phyloP scores from a whole-genome alignment of 495 filamentous ascomycete genomes.

The Patellaria atrata region DNA sequence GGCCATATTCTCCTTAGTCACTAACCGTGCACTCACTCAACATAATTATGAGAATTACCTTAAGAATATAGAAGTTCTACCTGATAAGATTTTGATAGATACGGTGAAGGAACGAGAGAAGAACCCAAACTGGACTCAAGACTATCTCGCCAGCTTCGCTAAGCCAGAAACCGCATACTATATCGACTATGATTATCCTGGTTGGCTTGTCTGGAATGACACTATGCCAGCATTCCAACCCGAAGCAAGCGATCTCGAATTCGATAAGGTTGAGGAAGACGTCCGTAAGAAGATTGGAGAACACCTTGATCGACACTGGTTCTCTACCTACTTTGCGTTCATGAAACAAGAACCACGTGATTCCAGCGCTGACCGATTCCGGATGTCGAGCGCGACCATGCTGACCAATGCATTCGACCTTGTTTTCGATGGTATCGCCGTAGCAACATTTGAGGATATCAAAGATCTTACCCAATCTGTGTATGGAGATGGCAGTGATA shows the following conservation, averaged over 20 bases:
- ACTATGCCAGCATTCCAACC: constrained; percentile 63
- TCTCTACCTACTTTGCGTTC: constrained; percentile 73
- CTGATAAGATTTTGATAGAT: constrained; percentile 66
- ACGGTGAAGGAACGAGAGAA: constrained; percentile 52
- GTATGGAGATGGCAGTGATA: constrained; percentile 87
- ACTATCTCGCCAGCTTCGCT: constrained; percentile 65
- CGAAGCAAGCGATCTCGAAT: constrained; percentile 55
- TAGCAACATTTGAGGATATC: constrained; percentile 74
- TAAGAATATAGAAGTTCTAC: constrained; percentile 54
- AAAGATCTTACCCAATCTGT: constrained; percentile 58
- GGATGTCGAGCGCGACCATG: constrained; percentile 70
- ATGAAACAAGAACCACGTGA: constrained; percentile 96
- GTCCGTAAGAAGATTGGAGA: constrained; percentile 70
- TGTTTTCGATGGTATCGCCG: constrained; percentile 57
- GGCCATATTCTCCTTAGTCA: constrained; percentile 65
- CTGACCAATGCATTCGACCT: constrained; percentile 81
- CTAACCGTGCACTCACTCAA: constrained; percentile 68
- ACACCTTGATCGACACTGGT: constrained; percentile 70
- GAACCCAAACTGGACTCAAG: constrained; percentile 62
- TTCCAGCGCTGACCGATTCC: constrained; percentile 65
- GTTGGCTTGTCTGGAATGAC: constrained; percentile 94
- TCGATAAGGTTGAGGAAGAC: constrained; percentile 66
- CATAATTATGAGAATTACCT: constrained; percentile 82
- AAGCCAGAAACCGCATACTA: constrained; percentile 72
- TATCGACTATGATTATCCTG: constrained; percentile 81